Conservation (phyloP, 768 basidiomycete genomes). For the Boletus reticuloceps region DNA sequence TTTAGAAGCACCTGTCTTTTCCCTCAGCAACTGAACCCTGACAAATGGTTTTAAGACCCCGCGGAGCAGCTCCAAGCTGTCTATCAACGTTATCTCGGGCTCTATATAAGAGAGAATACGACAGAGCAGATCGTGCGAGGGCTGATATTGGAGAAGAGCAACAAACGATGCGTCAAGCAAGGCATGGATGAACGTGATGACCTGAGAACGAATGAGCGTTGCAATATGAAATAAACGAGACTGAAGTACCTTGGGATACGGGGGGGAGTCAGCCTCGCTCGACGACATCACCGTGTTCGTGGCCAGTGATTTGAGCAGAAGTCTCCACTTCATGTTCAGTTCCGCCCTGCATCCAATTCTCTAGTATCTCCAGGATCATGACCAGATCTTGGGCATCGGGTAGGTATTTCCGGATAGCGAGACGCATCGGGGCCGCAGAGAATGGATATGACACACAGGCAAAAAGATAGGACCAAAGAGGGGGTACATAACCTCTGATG, state of each 20-base stretch:
- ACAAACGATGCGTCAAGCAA: conserved; percentile 74
- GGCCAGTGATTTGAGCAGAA: conserved; percentile 22
- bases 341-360: conserved; percentile 38
- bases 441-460: conserved; percentile 40
- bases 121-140: conserved; percentile 53
- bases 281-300: conserved; percentile 13
- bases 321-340: conserved; percentile 23
- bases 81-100: conserved; percentile 51
- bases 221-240: conserved; percentile 31
- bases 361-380: conserved; percentile 36
- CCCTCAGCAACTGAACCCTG: conserved; percentile 50
- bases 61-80: conserved; percentile 52
- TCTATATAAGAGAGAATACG: conserved; percentile 49
- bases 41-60: conserved; percentile 65
- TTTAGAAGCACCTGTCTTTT: conserved; percentile 35
- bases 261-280: conserved; percentile 16
- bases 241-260: conserved; percentile 38
- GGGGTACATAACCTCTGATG: conserved; percentile 26
- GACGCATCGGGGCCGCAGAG: conserved; percentile 38
- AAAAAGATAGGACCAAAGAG: conserved; percentile 37
- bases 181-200: conserved; percentile 57
- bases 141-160: conserved; percentile 59
- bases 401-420: conserved; percentile 43
- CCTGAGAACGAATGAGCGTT: conserved; percentile 43
- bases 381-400: conserved; percentile 39